Evolutionary conservation across 345 rosid genomes (phyloP).

Genomic region (Citrus glauca): DNA sequence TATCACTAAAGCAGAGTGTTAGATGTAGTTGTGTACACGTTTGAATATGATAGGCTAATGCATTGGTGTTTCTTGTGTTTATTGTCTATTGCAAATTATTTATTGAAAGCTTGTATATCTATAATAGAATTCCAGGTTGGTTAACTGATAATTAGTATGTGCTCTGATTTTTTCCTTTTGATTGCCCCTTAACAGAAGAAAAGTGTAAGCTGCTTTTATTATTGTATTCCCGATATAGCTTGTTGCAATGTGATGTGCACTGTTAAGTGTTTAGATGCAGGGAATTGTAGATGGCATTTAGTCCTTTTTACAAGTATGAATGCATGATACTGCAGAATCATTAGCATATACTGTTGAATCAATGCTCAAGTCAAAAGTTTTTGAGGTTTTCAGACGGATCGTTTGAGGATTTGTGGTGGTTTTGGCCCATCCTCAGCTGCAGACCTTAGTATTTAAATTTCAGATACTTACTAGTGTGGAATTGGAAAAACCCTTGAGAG

Average conservation of each 20-base stretch:
- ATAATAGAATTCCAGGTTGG: constrained; percentile 27
- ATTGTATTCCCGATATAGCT: background rate
- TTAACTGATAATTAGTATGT: constrained; percentile 14
- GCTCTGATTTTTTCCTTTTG: background rate
- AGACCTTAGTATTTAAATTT: background rate
- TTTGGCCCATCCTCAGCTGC: background rate
- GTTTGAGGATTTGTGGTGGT: background rate
- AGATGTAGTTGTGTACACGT: constrained; percentile 21
- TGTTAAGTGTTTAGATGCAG: background rate
- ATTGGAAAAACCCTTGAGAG: background rate
- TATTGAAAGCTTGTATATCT: constrained; percentile 21
- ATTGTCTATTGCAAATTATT: constrained; percentile 9
- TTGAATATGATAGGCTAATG: constrained; percentile 24
- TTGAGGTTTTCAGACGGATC: background rate
- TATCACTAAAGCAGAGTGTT: constrained; percentile 22
- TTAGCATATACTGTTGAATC: background rate
- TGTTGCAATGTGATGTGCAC: background rate
- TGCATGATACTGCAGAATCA: background rate
- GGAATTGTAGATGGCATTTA: background rate
- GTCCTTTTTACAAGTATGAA: background rate
- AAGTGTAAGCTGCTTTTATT: background rate
- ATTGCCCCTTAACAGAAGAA: background rate
- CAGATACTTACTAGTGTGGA: background rate
- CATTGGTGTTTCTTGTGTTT: constrained; percentile 16
- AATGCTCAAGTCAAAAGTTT: background rate